Conservation (phyloP, 805 yeast genomes). For the Maudiozyma barnettii region DNA sequence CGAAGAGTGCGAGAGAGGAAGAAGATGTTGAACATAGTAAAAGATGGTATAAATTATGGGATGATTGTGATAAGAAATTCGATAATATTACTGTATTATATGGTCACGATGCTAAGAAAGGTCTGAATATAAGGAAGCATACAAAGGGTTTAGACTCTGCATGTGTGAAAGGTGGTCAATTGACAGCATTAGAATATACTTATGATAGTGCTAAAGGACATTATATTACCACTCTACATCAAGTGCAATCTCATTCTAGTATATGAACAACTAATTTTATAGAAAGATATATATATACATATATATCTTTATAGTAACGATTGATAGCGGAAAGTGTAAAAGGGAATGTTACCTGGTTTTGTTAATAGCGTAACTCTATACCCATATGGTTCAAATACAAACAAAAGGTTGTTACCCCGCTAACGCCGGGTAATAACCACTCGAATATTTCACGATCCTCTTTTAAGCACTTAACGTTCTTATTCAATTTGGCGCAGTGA, state of each 20-base stretch:
- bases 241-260: slow-evolving; percentile 7
- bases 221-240: slow-evolving; percentile 7
- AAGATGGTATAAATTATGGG: slow-evolving; percentile 55
- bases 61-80: slow-evolving; percentile 24
- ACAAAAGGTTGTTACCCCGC: too few species aligned
- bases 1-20: slow-evolving; percentile 25
- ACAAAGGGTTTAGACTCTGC: slow-evolving; percentile 77
- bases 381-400: too few species aligned
- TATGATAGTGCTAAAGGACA: slow-evolving; percentile 5
- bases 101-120: slow-evolving; percentile 83
- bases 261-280: background rate
- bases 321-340: too few species aligned
- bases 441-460: too few species aligned
- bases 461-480: too few species aligned
- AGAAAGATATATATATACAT: background rate
- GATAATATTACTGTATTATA: slow-evolving; percentile 45
- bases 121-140: slow-evolving; percentile 53
- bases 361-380: too few species aligned
- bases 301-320: too few species aligned
- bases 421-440: too few species aligned
- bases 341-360: too few species aligned
- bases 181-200: slow-evolving; percentile 43
- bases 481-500: too few species aligned
- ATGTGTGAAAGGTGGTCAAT: slow-evolving; percentile 65
- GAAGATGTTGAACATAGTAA: slow-evolving; percentile 15